phyloP scores from a whole-genome alignment of 73 alveolate species.

The Uronychia binucleata region DNA sequence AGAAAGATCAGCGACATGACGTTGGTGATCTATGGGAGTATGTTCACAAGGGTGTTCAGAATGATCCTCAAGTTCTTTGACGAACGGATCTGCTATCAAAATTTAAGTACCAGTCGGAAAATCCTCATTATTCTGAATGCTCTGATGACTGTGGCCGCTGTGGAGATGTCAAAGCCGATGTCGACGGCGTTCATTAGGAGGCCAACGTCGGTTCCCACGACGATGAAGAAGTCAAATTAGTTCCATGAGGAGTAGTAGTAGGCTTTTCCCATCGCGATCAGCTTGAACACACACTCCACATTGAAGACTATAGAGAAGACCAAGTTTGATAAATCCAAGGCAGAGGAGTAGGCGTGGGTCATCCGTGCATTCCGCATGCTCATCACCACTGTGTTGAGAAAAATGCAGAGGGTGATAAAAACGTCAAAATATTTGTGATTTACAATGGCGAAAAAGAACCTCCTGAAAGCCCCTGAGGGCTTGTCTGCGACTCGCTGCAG shows the following conservation, averaged over 20 bases:
- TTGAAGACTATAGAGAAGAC: slow-evolving; percentile 55
- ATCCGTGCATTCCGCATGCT: slow-evolving; percentile 33
- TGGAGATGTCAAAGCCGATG: slow-evolving; percentile 31
- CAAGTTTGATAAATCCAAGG: slow-evolving; percentile 39
- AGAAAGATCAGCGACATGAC: slow-evolving; percentile 37
- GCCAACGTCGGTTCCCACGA: slow-evolving; percentile 62
- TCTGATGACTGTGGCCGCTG: slow-evolving; percentile 56
- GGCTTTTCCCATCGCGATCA: slow-evolving; percentile 36
- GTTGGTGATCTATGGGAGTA: slow-evolving; percentile 10
- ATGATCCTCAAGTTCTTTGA: slow-evolving; percentile 37
- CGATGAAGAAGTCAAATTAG: slow-evolving; percentile 70
- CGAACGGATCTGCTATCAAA: neutral
- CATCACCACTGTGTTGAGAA: slow-evolving; percentile 43
- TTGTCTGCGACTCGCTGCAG: neutral
- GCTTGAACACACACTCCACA: slow-evolving; percentile 51
- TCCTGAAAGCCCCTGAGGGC: neutral
- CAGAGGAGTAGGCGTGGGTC: neutral
- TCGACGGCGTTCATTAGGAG: slow-evolving; percentile 16
- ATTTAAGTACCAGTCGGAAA: slow-evolving; percentile 26
- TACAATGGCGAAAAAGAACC: neutral
- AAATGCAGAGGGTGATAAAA: slow-evolving; percentile 20
- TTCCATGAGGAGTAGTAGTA: slow-evolving; percentile 65
- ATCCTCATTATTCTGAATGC: slow-evolving; percentile 66
- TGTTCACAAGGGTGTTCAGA: slow-evolving; percentile 24
- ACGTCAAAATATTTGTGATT: slow-evolving; percentile 27